phyloP scores from a whole-genome alignment of 257 asterid genomes.

The Solanum rostratum region DNA sequence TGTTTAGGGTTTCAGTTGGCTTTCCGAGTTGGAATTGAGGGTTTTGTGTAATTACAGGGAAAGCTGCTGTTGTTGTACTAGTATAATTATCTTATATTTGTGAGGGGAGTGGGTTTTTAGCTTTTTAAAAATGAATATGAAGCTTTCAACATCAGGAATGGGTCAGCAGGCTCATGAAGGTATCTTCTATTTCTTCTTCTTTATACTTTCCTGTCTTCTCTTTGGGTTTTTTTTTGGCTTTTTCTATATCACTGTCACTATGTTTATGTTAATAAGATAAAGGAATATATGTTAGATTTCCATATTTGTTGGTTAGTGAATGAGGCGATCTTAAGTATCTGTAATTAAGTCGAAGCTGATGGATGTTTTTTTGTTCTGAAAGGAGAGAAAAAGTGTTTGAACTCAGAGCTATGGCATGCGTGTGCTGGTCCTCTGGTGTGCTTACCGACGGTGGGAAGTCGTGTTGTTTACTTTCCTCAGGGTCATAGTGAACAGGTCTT shows the following conservation, averaged over 20 bases:
- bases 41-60: background rate
- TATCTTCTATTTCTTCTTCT: slow-evolving; percentile 9
- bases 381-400: slow-evolving; percentile 92
- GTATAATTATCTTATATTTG: background rate
- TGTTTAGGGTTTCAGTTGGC: slow-evolving; percentile 17
- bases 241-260: background rate
- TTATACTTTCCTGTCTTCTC: slow-evolving; percentile 7
- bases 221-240: slow-evolving; percentile 4
- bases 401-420: slow-evolving; percentile 99
- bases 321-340: background rate
- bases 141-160: slow-evolving; percentile 55
- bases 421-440: slow-evolving; percentile 99
- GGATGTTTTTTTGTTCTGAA: slow-evolving; percentile 17
- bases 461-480: slow-evolving; percentile 98
- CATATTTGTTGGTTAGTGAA: background rate
- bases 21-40: slow-evolving; percentile 11
- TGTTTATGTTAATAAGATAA: background rate
- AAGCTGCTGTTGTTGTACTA: background rate
- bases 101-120: background rate
- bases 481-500: slow-evolving; percentile 98
- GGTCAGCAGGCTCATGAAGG: slow-evolving; percentile 51
- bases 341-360: slow-evolving; percentile 13
- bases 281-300: background rate
- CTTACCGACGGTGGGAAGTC: slow-evolving; percentile 72
- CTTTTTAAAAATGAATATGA: slow-evolving; percentile 16